These are phyloP conservation scores for Candida qinlingensis DNA, from an alignment of 805 yeast genomes.

Conservation along the genomic window DNA sequence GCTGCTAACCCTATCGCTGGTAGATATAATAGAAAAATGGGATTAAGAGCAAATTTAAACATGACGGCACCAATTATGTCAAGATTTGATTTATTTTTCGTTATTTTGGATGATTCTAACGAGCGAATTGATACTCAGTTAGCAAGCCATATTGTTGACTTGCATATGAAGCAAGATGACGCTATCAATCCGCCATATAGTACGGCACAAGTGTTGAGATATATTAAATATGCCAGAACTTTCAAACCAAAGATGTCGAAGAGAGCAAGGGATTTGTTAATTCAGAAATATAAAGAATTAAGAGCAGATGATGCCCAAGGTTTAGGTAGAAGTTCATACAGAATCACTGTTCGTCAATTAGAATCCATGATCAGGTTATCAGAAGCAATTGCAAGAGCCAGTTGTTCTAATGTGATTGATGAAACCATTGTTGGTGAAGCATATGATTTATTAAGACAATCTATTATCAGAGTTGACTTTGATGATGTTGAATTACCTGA, in stretches of 20 bases:
- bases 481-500: conserved; percentile 73
- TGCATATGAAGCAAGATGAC: conserved; percentile 85
- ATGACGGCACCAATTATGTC: conserved; percentile 99
- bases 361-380: conserved; percentile 90
- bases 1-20: conserved; percentile 99
- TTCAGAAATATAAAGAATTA: conserved; percentile 75
- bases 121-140: conserved; percentile 84
- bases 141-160: conserved; percentile 87
- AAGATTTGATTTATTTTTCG: conserved; percentile 92
- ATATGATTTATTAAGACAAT: conserved; percentile 79
- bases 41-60: conserved; percentile 78
- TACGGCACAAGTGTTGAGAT: conserved; percentile 82
- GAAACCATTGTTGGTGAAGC: conserved; percentile 92
- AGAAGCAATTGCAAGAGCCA: conserved; percentile 96
- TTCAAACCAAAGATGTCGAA: conserved; percentile 85
- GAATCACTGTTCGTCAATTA: conserved; percentile 95
- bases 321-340: conserved; percentile 73
- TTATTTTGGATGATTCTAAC: conserved; percentile 90
- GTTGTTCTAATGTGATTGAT: conserved; percentile 61
- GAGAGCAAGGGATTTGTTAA: conserved; percentile 73
- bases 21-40: conserved; percentile 81
- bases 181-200: conserved; percentile 88
- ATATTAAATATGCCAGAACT: conserved; percentile 87
- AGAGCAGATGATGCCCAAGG: conserved; percentile 91
- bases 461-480: conserved; percentile 88